Percentiles rank a stretch among this genome's conserved stretches.
Conservation (phyloP, 2,329 filamentous ascomycete genomes). For the Didymella sp. region DNA sequence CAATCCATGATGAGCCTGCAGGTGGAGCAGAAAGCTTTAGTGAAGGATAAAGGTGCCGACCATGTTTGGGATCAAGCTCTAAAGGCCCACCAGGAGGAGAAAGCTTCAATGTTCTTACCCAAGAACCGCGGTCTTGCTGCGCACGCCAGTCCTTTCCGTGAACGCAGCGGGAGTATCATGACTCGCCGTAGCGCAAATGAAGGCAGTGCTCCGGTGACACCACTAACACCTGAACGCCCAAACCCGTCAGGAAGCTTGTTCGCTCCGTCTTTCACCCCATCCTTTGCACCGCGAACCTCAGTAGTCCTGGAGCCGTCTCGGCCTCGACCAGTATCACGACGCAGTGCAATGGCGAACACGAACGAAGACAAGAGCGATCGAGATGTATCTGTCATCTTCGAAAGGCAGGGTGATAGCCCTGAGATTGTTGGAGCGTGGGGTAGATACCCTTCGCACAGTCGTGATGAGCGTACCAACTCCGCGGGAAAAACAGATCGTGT, state of each 20-base stretch:
- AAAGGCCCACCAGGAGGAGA: slow-evolving; percentile 47
- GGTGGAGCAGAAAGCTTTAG: slow-evolving; percentile 34
- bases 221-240: neutral
- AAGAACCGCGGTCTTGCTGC: slow-evolving; percentile 41
- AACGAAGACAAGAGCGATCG: slow-evolving; percentile 13
- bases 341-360: slow-evolving; percentile 30
- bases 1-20: slow-evolving; percentile 42
- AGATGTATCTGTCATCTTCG: slow-evolving; percentile 30
- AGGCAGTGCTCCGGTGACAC: neutral
- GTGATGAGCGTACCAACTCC: slow-evolving; percentile 50
- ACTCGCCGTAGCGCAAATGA: slow-evolving; percentile 11
- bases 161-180: slow-evolving; percentile 39
- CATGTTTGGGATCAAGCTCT: slow-evolving; percentile 48
- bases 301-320: neutral
- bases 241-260: neutral
- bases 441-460: slow-evolving; percentile 56
- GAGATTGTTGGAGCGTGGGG: slow-evolving; percentile 53
- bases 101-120: slow-evolving; percentile 43
- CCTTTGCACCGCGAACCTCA: neutral
- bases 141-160: slow-evolving; percentile 40
- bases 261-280: neutral
- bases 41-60: slow-evolving; percentile 32
- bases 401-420: slow-evolving; percentile 36
- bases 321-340: slow-evolving; percentile 14
- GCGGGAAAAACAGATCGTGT: slow-evolving; percentile 51